These are phyloP conservation scores for Rhodotorula diobovata DNA, from an alignment of 768 basidiomycete species.

Conservation along the genomic window DNA sequence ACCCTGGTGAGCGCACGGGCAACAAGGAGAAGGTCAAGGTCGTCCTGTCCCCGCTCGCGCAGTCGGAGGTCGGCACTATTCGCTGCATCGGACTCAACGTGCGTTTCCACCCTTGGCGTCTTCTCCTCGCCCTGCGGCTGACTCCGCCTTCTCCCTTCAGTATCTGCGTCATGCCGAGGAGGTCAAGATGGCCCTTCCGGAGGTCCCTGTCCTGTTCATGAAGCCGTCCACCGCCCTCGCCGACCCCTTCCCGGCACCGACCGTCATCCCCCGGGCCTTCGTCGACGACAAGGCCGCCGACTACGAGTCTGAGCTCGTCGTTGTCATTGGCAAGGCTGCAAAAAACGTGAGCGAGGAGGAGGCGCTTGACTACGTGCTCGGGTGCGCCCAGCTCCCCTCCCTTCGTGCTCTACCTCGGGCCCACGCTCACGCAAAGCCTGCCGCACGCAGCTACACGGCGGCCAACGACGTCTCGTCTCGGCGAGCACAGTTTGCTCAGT, in stretches of 20 bases:
- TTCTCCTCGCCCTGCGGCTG: not conserved
- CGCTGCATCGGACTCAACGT: constrained; percentile 49
- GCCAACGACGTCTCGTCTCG: constrained; percentile 48
- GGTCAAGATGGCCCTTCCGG: constrained; percentile 43
- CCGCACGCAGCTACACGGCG: constrained; percentile 41
- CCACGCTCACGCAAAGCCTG: not conserved
- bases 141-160: constrained; percentile 21
- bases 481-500: constrained; percentile 43
- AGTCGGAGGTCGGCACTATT: constrained; percentile 46
- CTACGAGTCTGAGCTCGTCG: constrained; percentile 46
- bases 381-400: constrained; percentile 33
- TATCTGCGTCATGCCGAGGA: constrained; percentile 47
- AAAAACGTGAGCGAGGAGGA: constrained; percentile 48
- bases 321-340: constrained; percentile 47
- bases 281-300: constrained; percentile 42
- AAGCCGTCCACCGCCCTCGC: constrained; percentile 46
- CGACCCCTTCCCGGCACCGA: constrained; percentile 44
- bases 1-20: constrained; percentile 44
- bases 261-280: constrained; percentile 39
- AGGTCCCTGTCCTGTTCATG: constrained; percentile 46
- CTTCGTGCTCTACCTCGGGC: too few relatives aligned
- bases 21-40: constrained; percentile 38
- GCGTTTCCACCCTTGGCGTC: constrained; percentile 5
- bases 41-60: constrained; percentile 44
- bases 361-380: constrained; percentile 48